Evolutionary conservation across 306 rosid species (phyloP), one percentile per base, ranked within the genome.

Genomic region (Ziziphus jujuba): DNA sequence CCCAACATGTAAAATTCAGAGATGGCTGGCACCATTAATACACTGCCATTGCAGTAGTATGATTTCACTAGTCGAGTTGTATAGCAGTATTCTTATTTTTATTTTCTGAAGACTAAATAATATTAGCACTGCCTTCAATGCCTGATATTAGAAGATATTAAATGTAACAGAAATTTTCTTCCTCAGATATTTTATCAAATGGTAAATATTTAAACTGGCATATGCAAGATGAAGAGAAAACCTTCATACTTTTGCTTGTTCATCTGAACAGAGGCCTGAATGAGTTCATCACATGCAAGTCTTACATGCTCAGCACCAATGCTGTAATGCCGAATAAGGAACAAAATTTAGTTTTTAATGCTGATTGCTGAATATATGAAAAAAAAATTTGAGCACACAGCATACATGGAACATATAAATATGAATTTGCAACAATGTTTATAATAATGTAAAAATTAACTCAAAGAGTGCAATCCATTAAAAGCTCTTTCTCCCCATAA

Each of bases 231-330:
- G 45, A 50, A 49, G 45, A 33, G 47, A 50, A 65, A 54, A 12
- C 59, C 11, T 25, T 34, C 68, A 4, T 19, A 83, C 96, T 44
- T 67, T 56, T 17, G 57, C 20, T 67, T 52, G 60, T 82, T 14
- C 67, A 25, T 77, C 59, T 71, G 76, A 45, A 80, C 72, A 69
- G 85, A 82, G 65, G 90, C 87, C 69, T 70, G 55, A 43, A 80
- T 72, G 61, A 86, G 77, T 55, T 72, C 76, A 48, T 21, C 31
- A 61, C 85, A 80, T 43, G 90, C 88, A 34, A 36, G 76, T 63
- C 52, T 79, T 74, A 82, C 77, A 25, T 61, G 85, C 59, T 77
- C 79, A 1, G 85, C 88, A 56, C 96, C 90, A 50, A 89, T 74
- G 57, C 96, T 89, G 85, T 44, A 63, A 78, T 40, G 67, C 17